Evolutionary conservation across 495 filamentous ascomycete genomes (phyloP).

Genomic region (Lepidopterella palustris): DNA sequence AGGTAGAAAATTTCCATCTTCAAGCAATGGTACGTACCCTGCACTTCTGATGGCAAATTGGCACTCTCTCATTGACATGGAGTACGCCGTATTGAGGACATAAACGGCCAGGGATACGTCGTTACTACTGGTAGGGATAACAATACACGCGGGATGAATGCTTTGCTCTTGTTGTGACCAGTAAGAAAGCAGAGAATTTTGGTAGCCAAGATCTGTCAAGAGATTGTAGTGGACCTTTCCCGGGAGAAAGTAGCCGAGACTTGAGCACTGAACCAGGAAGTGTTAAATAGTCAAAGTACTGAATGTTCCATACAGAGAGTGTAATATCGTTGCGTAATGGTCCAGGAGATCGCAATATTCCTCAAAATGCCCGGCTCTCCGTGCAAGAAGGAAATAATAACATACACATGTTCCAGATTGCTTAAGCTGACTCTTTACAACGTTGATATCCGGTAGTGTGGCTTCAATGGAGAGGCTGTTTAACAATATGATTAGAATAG

Average conservation of each 20-base stretch:
- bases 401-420: background rate
- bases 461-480: too few species aligned
- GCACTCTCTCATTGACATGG: constrained; percentile 12
- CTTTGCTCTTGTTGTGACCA: constrained; percentile 23
- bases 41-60: constrained; percentile 25
- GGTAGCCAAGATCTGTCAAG: constrained; percentile 9
- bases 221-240: constrained; percentile 15
- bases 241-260: constrained; percentile 20
- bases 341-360: background rate
- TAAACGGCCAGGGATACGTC: constrained; percentile 23
- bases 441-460: background rate
- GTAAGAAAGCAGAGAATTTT: constrained; percentile 16
- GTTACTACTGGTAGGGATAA: constrained; percentile 18
- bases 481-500: too few species aligned
- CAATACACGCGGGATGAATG: constrained; percentile 23
- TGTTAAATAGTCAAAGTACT: too few species aligned
- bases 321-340: background rate
- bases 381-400: background rate
- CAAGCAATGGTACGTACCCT: constrained; percentile 25
- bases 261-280: constrained; percentile 12
- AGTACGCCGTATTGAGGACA: constrained; percentile 16
- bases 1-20: too few species aligned
- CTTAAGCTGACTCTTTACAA: background rate
- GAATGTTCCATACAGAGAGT: background rate
- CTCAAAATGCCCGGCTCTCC: background rate